Base-by-base conservation (phyloP, 805 yeast species). In the Metschnikowia amazonensis region DNA sequence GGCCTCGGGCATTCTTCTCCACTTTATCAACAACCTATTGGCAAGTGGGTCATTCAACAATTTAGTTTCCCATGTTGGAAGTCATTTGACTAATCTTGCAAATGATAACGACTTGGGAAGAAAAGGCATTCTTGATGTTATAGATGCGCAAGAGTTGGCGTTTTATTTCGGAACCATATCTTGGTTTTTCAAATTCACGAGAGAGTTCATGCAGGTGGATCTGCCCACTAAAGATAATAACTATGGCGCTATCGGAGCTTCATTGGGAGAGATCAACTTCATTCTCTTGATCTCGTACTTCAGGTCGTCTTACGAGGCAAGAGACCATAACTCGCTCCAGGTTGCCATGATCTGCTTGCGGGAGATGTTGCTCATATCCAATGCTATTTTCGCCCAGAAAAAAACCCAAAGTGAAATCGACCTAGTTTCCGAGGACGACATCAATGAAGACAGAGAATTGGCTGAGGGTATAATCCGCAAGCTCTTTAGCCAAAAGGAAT, bases 171-270 rank as follows among this genome's bases (percentile, higher is more conserved):
- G 77, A 47, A 67, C 86, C 5, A 66, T 77, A 5, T 72, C 87
- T 1, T 92, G 97, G 97, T 83, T 89, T 54, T 67, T 89, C 39
- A 75, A 75, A 28, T 88, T 80, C 48, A 88, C 85, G 54, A 67
- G 84, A 17, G 64, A 62, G 41, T 51, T 54, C 14, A 36, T 45
- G 29, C 37, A 36, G 16, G 47, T 47, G 10, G 46, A 45, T 1
- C 34, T 36, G 17, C 28, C n/a, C 5, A 16, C 21, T 23, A 34
- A 31, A 28, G 35, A n/a, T 18, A 27, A 23, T 14, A 68, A 69
- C 32, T 70, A 65, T 54, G 76, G 74, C 1, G 67, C 77, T 3
- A 68, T 81, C 11, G 79, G 79, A 4, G 73, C 76, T 9, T 82
- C 80, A 0, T 64, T 89, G 25, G 76, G 82, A 43, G 86, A 82